Conservation (phyloP, 139 green algal genomes). For the Spirogloea muscicola region DNA sequence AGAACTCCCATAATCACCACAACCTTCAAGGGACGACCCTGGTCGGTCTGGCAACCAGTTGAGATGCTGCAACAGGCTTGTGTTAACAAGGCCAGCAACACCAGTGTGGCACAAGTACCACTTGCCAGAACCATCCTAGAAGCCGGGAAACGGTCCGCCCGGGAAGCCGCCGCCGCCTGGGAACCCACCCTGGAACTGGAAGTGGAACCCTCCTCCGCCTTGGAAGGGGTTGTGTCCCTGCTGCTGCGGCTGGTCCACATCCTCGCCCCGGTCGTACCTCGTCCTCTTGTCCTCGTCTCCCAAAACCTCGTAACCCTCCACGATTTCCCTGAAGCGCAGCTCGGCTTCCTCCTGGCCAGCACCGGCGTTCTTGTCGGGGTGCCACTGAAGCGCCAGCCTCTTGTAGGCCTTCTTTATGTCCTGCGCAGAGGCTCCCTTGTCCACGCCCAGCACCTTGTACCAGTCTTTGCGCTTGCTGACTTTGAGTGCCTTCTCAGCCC, state of each 20-base stretch:
- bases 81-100: too few species aligned
- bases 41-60: too few species aligned
- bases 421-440: conserved; percentile 9
- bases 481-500: conserved; percentile 44
- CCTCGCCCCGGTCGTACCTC: conserved; percentile 41
- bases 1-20: too few species aligned
- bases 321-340: conserved; percentile 49
- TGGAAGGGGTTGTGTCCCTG: conserved; percentile 5
- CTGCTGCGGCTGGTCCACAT: conserved; percentile 24
- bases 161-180: conserved; percentile 15
- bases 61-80: too few species aligned
- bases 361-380: conserved; percentile 52
- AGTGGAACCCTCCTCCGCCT: conserved; percentile 24
- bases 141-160: too few species aligned
- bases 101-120: too few species aligned
- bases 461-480: conserved; percentile 49
- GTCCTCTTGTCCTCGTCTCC: conserved; percentile 40
- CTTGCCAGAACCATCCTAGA: too few species aligned
- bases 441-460: conserved; percentile 48
- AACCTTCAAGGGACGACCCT: too few species aligned
- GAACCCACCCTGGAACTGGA: conserved; percentile 21
- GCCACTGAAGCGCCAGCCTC: conserved; percentile 48
- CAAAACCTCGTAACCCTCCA: conserved; percentile 53
- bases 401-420: conserved; percentile 54
- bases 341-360: conserved; percentile 56